Evolutionary conservation across 169 alveolate genomes (phyloP).

Genomic region (Plasmodium blacklocki): DNA sequence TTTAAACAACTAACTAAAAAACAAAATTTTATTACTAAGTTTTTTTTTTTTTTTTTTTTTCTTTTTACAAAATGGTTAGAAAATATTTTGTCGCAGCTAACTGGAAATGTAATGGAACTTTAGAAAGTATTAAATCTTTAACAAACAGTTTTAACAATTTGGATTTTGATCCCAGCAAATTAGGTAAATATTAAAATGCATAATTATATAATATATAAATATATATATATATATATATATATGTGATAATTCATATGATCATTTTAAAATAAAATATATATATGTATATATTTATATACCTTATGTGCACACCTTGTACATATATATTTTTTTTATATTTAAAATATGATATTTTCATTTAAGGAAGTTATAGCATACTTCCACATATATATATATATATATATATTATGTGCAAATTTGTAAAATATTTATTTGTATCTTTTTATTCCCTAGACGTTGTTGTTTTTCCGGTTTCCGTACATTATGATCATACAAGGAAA

Average conservation of each 20-base stretch:
- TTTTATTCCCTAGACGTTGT: slow-evolving; percentile 84
- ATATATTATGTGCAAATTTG: not conserved
- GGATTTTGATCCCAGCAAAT: slow-evolving; percentile 79
- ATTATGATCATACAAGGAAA: slow-evolving; percentile 87
- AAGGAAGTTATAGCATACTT: too few relatives aligned
- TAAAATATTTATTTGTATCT: not conserved
- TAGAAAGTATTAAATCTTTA: slow-evolving; percentile 85
- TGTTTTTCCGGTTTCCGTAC: slow-evolving; percentile 92
- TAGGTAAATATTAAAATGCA: slow-evolving; percentile 20
- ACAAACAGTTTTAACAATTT: slow-evolving; percentile 84
- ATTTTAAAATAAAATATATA: not conserved
- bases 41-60: not conserved
- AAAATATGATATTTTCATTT: too few relatives aligned
- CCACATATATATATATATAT: not conserved
- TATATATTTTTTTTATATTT: too few relatives aligned
- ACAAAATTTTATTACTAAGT: not conserved
- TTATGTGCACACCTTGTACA: too few relatives aligned
- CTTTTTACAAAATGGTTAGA: slow-evolving; percentile 82
- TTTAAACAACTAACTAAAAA: not conserved
- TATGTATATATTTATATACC: not conserved
- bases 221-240: not conserved
- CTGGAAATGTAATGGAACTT: slow-evolving; percentile 96
- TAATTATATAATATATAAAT: not conserved
- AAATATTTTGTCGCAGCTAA: slow-evolving; percentile 95
- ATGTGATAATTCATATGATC: not conserved